These are phyloP conservation scores for Monosporozyma aerobia DNA, from an alignment of 805 yeast species.

Conservation along the genomic window DNA sequence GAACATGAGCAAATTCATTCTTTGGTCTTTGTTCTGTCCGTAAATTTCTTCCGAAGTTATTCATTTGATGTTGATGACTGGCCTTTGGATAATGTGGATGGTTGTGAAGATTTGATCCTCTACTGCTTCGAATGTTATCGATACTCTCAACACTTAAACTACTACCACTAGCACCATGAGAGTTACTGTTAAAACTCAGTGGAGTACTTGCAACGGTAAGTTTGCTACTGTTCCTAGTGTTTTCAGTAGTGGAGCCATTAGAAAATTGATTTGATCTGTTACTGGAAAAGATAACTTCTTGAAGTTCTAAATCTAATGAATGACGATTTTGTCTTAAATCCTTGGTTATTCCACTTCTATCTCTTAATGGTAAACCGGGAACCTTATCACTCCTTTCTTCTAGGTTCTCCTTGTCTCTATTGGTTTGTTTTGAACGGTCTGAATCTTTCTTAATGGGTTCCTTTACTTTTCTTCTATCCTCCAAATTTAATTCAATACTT, in stretches of 20 bases:
- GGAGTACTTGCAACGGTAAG: background rate
- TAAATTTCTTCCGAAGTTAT: background rate
- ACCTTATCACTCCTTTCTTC: background rate
- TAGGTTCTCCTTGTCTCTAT: background rate
- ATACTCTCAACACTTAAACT: background rate
- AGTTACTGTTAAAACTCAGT: background rate
- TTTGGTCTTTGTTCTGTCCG: background rate
- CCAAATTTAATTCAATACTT: conserved; percentile 20
- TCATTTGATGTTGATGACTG: background rate
- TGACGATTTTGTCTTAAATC: conserved; percentile 5
- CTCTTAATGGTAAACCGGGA: background rate
- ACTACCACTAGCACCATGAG: background rate
- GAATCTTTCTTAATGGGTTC: background rate
- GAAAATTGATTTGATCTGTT: background rate
- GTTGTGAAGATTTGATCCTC: background rate
- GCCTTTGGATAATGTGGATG: background rate
- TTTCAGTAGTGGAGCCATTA: background rate
- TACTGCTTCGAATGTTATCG: background rate
- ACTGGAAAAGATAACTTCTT: conserved; percentile 14
- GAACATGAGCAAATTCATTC: conserved; percentile 7
- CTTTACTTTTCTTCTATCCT: conserved; percentile 6
- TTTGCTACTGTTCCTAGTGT: background rate
- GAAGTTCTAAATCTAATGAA: conserved; percentile 25
- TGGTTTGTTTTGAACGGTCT: background rate
- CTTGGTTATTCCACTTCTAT: background rate